A percentile compares a stretch with the other conserved stretches of the same genome.
Evolutionary conservation across 2,329 filamentous ascomycete genomes (phyloP).

Genomic region (Cladosporium halotolerans): DNA sequence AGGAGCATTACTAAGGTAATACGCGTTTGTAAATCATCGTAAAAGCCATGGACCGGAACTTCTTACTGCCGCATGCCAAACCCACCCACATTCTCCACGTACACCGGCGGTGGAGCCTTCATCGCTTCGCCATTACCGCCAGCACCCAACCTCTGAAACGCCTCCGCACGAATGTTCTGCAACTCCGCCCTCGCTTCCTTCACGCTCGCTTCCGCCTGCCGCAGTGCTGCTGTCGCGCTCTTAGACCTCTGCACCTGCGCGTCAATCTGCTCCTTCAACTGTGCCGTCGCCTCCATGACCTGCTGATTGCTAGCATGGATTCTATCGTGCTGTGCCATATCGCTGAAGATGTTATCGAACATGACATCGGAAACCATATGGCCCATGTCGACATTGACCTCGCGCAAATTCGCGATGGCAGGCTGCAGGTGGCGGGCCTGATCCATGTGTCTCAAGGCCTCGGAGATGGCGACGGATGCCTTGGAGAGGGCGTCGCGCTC

Average conservation of each 20-base stretch:
- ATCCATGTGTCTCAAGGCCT: conserved; percentile 18
- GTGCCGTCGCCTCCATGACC: conserved; percentile 17
- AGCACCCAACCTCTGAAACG: conserved; percentile 21
- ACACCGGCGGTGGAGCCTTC: background rate
- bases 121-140: no score
- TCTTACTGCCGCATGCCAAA: background rate
- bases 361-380: conserved; percentile 26
- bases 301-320: conserved; percentile 22
- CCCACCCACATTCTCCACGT: background rate
- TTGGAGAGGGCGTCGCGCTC: conserved; percentile 46
- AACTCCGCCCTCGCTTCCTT: conserved; percentile 22
- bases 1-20: no score
- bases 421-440: conserved; percentile 21
- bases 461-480: conserved; percentile 8
- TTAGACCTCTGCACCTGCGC: conserved; percentile 18
- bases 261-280: conserved; percentile 18
- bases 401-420: conserved; percentile 15
- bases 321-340: conserved; percentile 25
- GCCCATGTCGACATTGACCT: conserved; percentile 25
- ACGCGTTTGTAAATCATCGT: no score
- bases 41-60: no score
- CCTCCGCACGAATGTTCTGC: conserved; percentile 27
- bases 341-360: conserved; percentile 28
- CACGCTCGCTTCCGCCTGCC: conserved; percentile 16
- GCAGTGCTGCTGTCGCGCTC: conserved; percentile 13